Percentiles rank a stretch among this genome's conserved stretches.
These are phyloP conservation scores for Heteromeles arbutifolia DNA, from an alignment of 306 rosid species.

Conservation along the genomic window DNA sequence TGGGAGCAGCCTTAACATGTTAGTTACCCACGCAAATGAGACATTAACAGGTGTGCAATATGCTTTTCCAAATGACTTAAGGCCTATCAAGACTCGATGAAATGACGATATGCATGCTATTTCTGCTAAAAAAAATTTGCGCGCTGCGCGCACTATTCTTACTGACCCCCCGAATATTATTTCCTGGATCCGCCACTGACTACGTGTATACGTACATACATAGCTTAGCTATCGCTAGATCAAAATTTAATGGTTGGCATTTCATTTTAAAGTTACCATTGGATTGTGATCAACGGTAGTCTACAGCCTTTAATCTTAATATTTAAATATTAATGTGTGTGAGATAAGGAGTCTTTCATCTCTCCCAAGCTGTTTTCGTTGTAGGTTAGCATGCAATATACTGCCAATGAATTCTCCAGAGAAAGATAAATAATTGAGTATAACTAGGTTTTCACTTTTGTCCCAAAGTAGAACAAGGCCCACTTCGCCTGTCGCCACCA, in stretches of 20 bases:
- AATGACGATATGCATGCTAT: too few species aligned
- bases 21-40: too few species aligned
- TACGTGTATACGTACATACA: background rate
- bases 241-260: background rate
- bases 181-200: too few species aligned
- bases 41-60: too few species aligned
- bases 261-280: background rate
- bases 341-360: background rate
- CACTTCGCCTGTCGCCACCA: constrained; percentile 1
- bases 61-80: too few species aligned
- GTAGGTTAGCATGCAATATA: constrained; percentile 5
- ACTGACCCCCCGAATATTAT: too few species aligned
- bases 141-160: too few species aligned
- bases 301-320: too few species aligned
- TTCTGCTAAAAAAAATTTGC: too few species aligned
- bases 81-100: too few species aligned
- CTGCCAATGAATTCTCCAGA: background rate
- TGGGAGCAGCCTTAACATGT: too few species aligned
- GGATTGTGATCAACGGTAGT: background rate
- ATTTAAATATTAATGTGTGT: background rate
- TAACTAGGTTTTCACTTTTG: background rate
- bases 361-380: background rate
- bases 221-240: background rate
- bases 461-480: constrained; percentile 1
- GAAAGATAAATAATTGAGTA: background rate